These are phyloP conservation scores for Hydnum rufescens DNA, from an alignment of 768 basidiomycete genomes.

Conservation along the genomic window DNA sequence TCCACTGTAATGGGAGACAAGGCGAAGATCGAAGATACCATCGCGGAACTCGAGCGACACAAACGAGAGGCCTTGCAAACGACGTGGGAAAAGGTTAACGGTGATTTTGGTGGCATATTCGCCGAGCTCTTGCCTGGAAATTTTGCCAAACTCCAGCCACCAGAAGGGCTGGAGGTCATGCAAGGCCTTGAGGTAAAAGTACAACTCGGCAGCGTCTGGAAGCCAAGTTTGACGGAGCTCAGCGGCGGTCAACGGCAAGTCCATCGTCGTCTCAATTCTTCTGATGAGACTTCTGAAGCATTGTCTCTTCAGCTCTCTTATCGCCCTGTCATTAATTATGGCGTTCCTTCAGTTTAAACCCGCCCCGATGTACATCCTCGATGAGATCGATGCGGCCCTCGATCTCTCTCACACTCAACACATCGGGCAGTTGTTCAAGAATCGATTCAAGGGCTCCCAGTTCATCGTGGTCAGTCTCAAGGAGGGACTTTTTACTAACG, in stretches of 20 bases:
- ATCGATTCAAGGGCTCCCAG: constrained; percentile 91
- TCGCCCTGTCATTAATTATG: constrained; percentile 96
- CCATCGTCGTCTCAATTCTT: constrained; percentile 21
- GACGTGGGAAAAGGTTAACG: constrained; percentile 92
- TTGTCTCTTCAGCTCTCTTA: constrained; percentile 56
- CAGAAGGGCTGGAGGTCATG: constrained; percentile 84
- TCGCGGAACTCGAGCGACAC: constrained; percentile 79
- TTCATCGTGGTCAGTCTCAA: constrained; percentile 96
- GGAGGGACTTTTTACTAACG: constrained; percentile 93
- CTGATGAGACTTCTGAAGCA: constrained; percentile 1
- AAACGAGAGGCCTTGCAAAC: constrained; percentile 85
- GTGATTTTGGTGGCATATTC: constrained; percentile 91
- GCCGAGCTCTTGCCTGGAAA: constrained; percentile 90
- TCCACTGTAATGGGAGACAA: constrained; percentile 78
- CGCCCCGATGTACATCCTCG: constrained; percentile 97
- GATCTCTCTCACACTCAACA: constrained; percentile 94
- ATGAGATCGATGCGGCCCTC: constrained; percentile 95
- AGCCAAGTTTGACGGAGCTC: constrained; percentile 88
- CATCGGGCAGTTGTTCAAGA: constrained; percentile 94
- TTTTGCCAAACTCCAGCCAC: constrained; percentile 84
- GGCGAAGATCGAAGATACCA: constrained; percentile 84
- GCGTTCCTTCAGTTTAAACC: constrained; percentile 98
- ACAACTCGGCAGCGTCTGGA: constrained; percentile 86
- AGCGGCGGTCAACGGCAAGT: constrained; percentile 97
- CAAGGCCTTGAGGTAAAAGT: constrained; percentile 97